Base-by-base conservation (phyloP, 805 yeast genomes). In the Candida quercuum region DNA sequence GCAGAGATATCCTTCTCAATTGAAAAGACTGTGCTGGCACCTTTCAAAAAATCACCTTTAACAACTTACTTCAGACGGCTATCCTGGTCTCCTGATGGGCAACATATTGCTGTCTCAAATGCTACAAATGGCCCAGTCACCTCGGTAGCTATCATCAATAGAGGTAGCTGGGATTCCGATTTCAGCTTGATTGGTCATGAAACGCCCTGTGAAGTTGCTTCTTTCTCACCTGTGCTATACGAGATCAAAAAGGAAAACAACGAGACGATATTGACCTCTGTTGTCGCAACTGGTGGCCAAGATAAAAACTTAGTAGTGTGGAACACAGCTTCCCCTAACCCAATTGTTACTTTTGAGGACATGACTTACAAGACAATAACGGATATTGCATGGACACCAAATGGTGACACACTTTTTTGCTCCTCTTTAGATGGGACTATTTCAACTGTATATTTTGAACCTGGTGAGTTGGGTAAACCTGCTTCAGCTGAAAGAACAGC, bases 271-370 rank as follows among this genome's bases (percentile, higher is more conserved):
- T 63, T 71, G 36, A 69, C 83, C 7, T 81, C 96, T 0, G 74
- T 91, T 1, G 67, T 91, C n/a, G 96, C 97, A 2, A 84, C 96
- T 21, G 96, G 91, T 12, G 98, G 98, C 10, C 98, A 91, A 60
- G 99, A 91, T 60, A 79, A 86, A 51, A 74, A 88, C 1, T 60
- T 93, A 27, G 95, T 88, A 0, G 67, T 91, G 6, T 91, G 99
- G 99, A 80, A 79, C 51, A 91, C 96, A 0, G 61, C 74, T 2
- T 71, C 70, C 36, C 74, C 88, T 5, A 69, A 86, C 35, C 98
- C 99, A 1, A 59, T 93, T 34, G 71, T 85, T 11, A 86, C 88
- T 7, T 86, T 89, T 1, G 76, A 76, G 28, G 94, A 89, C 45
- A 71, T 91, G 13, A 74, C 83, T 3, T 66, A 69, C 27, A 86